Conservation (phyloP, 2,329 filamentous ascomycete genomes). For the Tolypocladium pustulatum region DNA sequence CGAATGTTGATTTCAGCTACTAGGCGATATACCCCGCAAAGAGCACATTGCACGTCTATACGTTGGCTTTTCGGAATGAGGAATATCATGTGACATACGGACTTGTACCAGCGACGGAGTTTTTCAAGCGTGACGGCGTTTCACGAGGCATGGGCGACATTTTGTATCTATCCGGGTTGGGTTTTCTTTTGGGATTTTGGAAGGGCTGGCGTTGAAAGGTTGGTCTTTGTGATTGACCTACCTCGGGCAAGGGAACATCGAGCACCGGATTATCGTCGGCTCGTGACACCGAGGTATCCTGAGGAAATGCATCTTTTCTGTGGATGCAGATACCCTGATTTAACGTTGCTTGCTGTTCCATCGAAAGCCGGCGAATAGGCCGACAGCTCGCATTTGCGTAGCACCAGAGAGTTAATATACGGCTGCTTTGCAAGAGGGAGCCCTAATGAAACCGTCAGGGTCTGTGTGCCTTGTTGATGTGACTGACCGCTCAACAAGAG, state of each 20-base stretch:
- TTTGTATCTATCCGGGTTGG: not conserved
- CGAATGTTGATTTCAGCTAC: constrained; percentile 53
- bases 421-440: no score
- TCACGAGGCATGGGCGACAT: not conserved
- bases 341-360: not conserved
- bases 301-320: not conserved
- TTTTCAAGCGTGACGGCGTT: not conserved
- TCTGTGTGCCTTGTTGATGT: no score
- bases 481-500: not conserved
- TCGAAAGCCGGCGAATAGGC: not conserved
- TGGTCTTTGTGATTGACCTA: not conserved
- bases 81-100: constrained; percentile 1
- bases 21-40: constrained; percentile 17
- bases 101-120: constrained; percentile 6
- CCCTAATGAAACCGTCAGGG: no score
- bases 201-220: not conserved
- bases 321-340: not conserved
- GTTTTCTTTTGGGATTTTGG: not conserved
- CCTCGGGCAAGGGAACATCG: not conserved
- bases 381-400: not conserved
- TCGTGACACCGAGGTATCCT: not conserved
- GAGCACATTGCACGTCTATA: not conserved
- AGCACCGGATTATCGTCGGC: not conserved
- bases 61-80: not conserved
- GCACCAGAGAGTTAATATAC: no score